These are phyloP conservation scores for Phytophthora ohioensis DNA, from an alignment of 352 stramenopile species.

Conservation along the genomic window DNA sequence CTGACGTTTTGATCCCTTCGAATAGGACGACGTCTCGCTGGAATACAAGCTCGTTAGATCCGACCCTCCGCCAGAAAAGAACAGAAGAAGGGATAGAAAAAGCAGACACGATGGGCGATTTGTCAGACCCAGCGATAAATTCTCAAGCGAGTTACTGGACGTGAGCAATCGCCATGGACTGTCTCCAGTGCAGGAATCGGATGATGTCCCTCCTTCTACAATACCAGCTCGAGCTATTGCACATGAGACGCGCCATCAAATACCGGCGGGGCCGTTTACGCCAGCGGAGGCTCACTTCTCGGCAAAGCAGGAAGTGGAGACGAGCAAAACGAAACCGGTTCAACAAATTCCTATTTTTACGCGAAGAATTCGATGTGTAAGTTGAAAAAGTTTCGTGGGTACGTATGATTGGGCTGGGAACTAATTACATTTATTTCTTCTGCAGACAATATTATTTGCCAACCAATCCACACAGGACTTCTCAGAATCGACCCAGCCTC, in stretches of 20 bases:
- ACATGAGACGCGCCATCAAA: constrained; percentile 35
- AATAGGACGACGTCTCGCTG: constrained; percentile 56
- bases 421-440: constrained; percentile 1
- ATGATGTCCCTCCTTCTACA: constrained; percentile 2
- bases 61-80: constrained; percentile 17
- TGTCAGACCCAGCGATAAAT: constrained; percentile 42
- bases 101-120: constrained; percentile 46
- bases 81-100: constrained; percentile 24
- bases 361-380: constrained; percentile 38
- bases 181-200: constrained; percentile 23
- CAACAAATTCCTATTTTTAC: constrained; percentile 15
- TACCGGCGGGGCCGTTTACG: constrained; percentile 16
- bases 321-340: constrained; percentile 20
- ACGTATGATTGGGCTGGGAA: neutral
- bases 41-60: constrained; percentile 50
- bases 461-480: constrained; percentile 36
- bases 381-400: constrained; percentile 2
- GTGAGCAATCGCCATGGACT: constrained; percentile 30
- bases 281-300: constrained; percentile 1
- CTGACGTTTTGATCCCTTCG: neutral
- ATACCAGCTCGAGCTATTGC: constrained; percentile 20
- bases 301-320: constrained; percentile 14
- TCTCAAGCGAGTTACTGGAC: constrained; percentile 33
- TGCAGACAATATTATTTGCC: constrained; percentile 43
- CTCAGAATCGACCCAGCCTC: constrained; percentile 35